Evolutionary conservation across 768 basidiomycete species (phyloP).

Genomic region (Kwoniella sp.): DNA sequence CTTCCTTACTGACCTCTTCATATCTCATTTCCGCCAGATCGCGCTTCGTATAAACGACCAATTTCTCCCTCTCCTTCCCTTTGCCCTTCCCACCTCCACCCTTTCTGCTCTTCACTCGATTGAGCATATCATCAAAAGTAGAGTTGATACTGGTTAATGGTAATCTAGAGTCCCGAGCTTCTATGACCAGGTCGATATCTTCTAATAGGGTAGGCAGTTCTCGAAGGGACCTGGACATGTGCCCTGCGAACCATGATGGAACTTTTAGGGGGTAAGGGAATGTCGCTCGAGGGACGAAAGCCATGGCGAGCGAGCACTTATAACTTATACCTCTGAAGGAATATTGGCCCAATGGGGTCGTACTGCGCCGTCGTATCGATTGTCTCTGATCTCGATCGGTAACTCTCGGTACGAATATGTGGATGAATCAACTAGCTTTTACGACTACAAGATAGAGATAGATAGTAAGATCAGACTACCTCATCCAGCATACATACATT

Average conservation of each 20-base stretch:
- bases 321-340: no score
- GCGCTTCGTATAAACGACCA: conserved; percentile 89
- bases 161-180: conserved; percentile 87
- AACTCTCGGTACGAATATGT: no score
- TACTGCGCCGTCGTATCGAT: no score
- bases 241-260: conserved; percentile 93
- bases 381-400: no score
- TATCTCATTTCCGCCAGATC: conserved; percentile 89
- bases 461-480: no score
- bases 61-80: conserved; percentile 65
- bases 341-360: no score
- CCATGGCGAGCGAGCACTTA: conserved; percentile 7
- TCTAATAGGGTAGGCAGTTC: conserved; percentile 74
- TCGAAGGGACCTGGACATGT: conserved; percentile 86
- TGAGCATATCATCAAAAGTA: conserved; percentile 68
- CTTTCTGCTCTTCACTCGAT: conserved; percentile 1
- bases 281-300: conserved; percentile 16
- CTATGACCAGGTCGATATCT: conserved; percentile 74
- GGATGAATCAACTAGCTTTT: no score
- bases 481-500: no score
- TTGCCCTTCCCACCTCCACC: conserved; percentile 49
- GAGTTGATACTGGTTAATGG: conserved; percentile 93
- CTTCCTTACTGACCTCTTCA: conserved; percentile 71
- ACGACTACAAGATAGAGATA: no score
- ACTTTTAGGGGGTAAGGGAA: conserved; percentile 66